Percentiles rank a stretch among this genome's conserved stretches.
Evolutionary conservation across 164 flowering plant species (phyloP).

Genomic region (Warburgia ugandensis): DNA sequence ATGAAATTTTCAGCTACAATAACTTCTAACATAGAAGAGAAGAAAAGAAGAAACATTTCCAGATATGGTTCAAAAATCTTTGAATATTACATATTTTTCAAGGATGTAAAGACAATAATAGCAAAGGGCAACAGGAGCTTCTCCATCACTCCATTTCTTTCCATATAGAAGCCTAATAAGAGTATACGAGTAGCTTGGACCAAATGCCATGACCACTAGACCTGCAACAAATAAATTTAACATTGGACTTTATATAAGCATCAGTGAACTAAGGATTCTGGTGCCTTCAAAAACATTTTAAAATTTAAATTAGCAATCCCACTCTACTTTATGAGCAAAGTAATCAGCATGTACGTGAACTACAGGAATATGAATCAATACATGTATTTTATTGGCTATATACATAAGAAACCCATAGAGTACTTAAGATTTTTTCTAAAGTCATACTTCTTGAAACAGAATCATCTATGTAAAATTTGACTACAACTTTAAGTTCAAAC

Average conservation of each 20-base stretch:
- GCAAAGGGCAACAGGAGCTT: constrained; percentile 71
- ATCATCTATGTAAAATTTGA: background rate
- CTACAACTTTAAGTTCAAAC: background rate
- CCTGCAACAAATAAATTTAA: constrained; percentile 40
- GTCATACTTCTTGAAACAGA: background rate
- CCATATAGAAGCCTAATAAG: constrained; percentile 85
- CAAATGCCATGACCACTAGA: constrained; percentile 83
- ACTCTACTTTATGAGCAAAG: no score
- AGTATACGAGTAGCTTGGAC: constrained; percentile 90
- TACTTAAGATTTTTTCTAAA: background rate
- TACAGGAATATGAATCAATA: background rate
- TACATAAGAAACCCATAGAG: background rate
- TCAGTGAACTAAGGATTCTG: background rate
- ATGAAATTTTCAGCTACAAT: no score
- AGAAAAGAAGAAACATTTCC: background rate
- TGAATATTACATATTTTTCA: no score
- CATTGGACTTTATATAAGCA: background rate
- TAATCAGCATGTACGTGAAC: no score
- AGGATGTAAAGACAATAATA: constrained; percentile 72
- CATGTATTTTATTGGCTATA: background rate
- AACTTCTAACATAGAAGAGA: no score
- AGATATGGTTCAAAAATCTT: background rate
- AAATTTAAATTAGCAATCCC: no score
- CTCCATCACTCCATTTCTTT: constrained; percentile 94
- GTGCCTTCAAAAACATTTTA: no score